A percentile compares a stretch with the other conserved stretches of the same genome.
Evolutionary conservation across 331 rosid genomes (phyloP).

Genomic region (Saraca asoca): DNA sequence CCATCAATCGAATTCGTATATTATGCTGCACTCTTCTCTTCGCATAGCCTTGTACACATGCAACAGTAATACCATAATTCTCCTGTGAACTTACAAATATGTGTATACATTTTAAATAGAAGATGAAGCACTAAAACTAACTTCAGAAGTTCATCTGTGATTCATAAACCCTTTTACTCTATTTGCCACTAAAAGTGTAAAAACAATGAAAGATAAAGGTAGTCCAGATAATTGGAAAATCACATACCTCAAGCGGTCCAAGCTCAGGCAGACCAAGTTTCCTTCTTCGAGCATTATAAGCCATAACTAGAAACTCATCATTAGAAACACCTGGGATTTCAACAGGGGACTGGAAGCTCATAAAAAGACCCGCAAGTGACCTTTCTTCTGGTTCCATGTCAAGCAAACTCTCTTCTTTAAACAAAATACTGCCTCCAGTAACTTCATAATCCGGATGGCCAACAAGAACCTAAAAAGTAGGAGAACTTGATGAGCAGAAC

Average conservation of each 20-base stretch:
- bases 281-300: conserved; percentile 80
- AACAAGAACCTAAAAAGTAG: conserved; percentile 61
- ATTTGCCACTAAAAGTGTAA: background rate
- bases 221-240: background rate
- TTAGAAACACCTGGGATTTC: conserved; percentile 93
- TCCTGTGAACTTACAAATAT: background rate
- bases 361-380: conserved; percentile 83
- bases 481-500: background rate
- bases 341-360: conserved; percentile 94
- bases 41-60: background rate
- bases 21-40: background rate
- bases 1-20: background rate
- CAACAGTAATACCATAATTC: background rate
- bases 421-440: conserved; percentile 74
- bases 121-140: background rate
- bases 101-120: background rate
- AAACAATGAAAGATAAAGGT: background rate
- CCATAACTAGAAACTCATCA: conserved; percentile 83
- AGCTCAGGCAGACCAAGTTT: conserved; percentile 81
- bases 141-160: background rate
- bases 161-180: background rate
- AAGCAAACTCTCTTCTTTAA: conserved; percentile 77
- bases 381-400: conserved; percentile 88
- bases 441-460: conserved; percentile 96
- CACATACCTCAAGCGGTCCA: conserved; percentile 75